phyloP scores from a whole-genome alignment of 345 rosid species.

The Mallotus nudiflorus region DNA sequence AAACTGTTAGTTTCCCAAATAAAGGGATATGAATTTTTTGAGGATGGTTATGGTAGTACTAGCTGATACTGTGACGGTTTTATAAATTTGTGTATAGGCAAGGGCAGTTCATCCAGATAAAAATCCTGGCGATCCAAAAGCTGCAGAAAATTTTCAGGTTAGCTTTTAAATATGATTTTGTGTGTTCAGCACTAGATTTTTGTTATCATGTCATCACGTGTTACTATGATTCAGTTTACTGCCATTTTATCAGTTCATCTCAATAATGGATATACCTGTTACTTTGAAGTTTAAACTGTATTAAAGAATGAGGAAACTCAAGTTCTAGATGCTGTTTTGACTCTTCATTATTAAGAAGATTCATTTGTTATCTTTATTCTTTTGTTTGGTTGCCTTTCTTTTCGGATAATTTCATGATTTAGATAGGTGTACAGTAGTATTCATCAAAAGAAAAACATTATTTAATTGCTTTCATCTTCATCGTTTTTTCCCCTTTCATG shows the following conservation, averaged over 20 bases:
- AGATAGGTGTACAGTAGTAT: not conserved
- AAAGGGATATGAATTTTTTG: not conserved
- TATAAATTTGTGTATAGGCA: conserved; percentile 53
- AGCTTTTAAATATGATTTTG: conserved; percentile 7
- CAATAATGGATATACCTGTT: not conserved
- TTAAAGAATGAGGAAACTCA: not conserved
- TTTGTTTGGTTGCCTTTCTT: not conserved
- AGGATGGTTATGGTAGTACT: not conserved
- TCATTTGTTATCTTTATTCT: not conserved
- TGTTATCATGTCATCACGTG: not conserved
- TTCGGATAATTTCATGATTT: not conserved
- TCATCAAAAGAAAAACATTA: not conserved
- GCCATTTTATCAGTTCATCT: too few relatives aligned
- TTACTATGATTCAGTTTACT: not conserved
- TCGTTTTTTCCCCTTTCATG: not conserved
- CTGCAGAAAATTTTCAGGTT: conserved; percentile 93
- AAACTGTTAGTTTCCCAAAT: too few relatives aligned
- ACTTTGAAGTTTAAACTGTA: not conserved
- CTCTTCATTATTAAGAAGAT: not conserved
- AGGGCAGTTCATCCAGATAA: conserved; percentile 94
- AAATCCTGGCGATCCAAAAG: conserved; percentile 85
- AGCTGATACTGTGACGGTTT: not conserved
- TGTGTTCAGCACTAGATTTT: not conserved
- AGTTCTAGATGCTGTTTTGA: not conserved
- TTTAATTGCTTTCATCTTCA: not conserved